Evolutionary conservation across 352 stramenopile genomes (phyloP), one percentile per base, ranked within the genome.

Genomic region (Phytophthora brassicae): DNA sequence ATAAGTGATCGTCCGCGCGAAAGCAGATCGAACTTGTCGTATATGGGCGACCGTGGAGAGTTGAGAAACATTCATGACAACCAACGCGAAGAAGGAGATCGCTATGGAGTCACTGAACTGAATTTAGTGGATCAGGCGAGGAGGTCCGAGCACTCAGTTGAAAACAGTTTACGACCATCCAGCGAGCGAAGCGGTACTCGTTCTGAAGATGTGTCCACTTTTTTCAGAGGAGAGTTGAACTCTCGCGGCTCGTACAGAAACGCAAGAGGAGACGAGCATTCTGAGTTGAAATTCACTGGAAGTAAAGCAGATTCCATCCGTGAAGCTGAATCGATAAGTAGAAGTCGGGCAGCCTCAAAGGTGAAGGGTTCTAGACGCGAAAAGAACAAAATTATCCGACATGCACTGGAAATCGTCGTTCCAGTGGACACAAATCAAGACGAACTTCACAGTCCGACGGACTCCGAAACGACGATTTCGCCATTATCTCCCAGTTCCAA

Each of bases 301-400:
- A 26, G 11, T 11, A 68, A 72, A 39, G 38, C 39, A 9, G 46
- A 72, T 33, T 72, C 51, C 2, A 55, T 64, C 13, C 64, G 58
- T 19, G 33, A 42, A 17, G 46, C 64, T 0, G 58, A 72, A 35
- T 46, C 51, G 12, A 39, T 58, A 4, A 14, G n/a, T 28, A 0
- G 16, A 13, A 41, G 0, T 51, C 42, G 6, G 29, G 13, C 19
- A 4, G 16, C 26, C 11, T 48, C 20, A 28, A 38, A 20, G 2
- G 12, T 31, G 6, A 52, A 24, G 20, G 1, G 7, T 39, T 46
- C 29, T 24, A 31, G n/a, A 16, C 20, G 49, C 16, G n/a, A 49
- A 0, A 26, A 46, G 8, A 42, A 42, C 3, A 39, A 58, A 2
- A 7, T 29, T 39, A 23, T n/a, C 24, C 23, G 12, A 8, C 43